Conservation (phyloP, 768 basidiomycete species). For the Hirschioporus abietinus region DNA sequence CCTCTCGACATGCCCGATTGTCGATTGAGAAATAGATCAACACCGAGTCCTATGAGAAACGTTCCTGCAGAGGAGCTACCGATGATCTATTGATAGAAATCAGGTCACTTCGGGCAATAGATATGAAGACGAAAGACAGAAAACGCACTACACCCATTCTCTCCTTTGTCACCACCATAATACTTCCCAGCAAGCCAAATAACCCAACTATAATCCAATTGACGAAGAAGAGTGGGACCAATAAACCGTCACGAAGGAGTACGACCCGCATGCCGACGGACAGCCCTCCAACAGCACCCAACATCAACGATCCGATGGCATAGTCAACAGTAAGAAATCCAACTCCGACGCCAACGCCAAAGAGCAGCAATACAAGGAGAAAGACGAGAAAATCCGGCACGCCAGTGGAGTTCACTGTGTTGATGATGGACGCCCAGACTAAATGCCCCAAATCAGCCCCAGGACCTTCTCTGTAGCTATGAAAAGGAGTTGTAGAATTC, state of each 20-base stretch:
- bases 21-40: slow-evolving; percentile 51
- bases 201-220: slow-evolving; percentile 53
- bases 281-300: slow-evolving; percentile 51
- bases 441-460: background rate
- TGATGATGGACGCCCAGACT: slow-evolving; percentile 65
- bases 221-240: slow-evolving; percentile 38
- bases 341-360: slow-evolving; percentile 43
- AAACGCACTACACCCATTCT: slow-evolving; percentile 46
- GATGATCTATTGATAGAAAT: slow-evolving; percentile 16
- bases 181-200: slow-evolving; percentile 37
- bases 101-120: slow-evolving; percentile 29
- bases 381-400: slow-evolving; percentile 49
- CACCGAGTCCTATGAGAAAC: slow-evolving; percentile 49
- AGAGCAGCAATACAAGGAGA: slow-evolving; percentile 43
- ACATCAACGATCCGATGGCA: slow-evolving; percentile 36
- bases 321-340: slow-evolving; percentile 51
- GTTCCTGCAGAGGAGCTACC: slow-evolving; percentile 55
- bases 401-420: slow-evolving; percentile 42
- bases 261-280: slow-evolving; percentile 51
- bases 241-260: slow-evolving; percentile 43
- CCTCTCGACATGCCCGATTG: slow-evolving; percentile 62
- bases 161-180: slow-evolving; percentile 39
- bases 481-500: slow-evolving; percentile 1
- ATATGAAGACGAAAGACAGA: slow-evolving; percentile 3
- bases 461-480: background rate